A percentile compares a stretch with the other conserved stretches of the same genome.
phyloP scores from a whole-genome alignment of 2,329 filamentous ascomycete species.

The Trichophyton schoenleinii region DNA sequence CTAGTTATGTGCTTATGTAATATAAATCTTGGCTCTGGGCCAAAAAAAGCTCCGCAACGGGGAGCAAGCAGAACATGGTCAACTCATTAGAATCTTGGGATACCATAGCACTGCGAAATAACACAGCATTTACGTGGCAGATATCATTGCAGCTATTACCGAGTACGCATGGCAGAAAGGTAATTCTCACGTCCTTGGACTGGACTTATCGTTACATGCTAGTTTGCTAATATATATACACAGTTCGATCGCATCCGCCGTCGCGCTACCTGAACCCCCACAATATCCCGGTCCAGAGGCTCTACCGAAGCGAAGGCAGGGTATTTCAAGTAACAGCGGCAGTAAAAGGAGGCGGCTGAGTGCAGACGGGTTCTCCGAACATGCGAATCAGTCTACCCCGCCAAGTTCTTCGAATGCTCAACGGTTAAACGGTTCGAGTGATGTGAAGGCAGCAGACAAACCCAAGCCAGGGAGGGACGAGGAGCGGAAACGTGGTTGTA shows the following conservation, averaged over 20 bases:
- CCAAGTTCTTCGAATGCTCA: not conserved
- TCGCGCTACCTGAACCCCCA: conserved; percentile 39
- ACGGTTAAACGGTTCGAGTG: not conserved
- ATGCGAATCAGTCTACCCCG: conserved; percentile 18
- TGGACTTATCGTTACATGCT: not conserved
- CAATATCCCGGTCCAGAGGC: conserved; percentile 21
- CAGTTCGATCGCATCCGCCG: conserved; percentile 41
- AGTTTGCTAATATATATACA: not conserved
- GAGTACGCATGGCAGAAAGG: not conserved
- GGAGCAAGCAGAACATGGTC: not conserved
- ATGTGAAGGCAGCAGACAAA: conserved; percentile 11
- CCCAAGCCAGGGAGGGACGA: conserved; percentile 41
- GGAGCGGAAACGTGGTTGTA: conserved; percentile 72
- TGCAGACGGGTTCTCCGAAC: conserved; percentile 19
- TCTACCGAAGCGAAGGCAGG: conserved; percentile 41
- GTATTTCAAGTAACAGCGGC: conserved; percentile 32
- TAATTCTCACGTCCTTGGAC: not conserved
- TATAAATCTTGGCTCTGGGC: not conserved
- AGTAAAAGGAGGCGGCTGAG: conserved; percentile 43
- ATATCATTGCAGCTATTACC: not conserved
- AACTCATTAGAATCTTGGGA: not conserved
- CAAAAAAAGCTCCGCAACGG: not conserved
- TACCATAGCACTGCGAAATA: not conserved
- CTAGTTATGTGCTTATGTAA: not conserved
- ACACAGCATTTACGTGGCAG: not conserved